These are phyloP conservation scores for Suhomyces taliae DNA, from an alignment of 1,139 yeast genomes.

Conservation along the genomic window DNA sequence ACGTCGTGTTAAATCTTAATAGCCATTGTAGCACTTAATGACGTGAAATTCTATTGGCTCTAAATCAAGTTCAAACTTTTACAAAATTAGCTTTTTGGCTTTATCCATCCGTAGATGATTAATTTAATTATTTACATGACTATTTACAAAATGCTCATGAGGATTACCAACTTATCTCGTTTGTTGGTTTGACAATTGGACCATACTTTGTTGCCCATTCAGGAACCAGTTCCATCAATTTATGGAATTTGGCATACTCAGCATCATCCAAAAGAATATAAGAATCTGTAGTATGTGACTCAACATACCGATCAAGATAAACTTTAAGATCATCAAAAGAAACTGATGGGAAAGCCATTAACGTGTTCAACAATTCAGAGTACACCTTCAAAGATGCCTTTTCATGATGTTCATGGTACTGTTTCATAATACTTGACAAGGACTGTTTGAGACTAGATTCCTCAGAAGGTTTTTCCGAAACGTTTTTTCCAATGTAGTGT, in stretches of 20 bases:
- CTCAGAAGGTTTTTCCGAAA: neutral
- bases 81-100: too few species aligned
- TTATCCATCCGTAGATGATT: too few species aligned
- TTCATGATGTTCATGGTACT: constrained; percentile 1
- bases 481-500: constrained; percentile 4
- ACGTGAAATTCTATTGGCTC: too few species aligned
- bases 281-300: neutral
- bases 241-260: neutral
- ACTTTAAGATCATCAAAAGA: constrained; percentile 3
- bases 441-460: neutral
- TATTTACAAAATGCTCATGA: neutral
- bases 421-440: constrained; percentile 1
- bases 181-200: neutral
- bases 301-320: neutral
- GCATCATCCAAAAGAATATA: constrained; percentile 1
- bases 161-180: neutral
- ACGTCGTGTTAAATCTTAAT: too few species aligned
- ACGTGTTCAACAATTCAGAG: constrained; percentile 1
- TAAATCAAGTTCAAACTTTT: too few species aligned
- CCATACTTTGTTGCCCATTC: neutral
- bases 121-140: neutral
- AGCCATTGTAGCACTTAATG: too few species aligned
- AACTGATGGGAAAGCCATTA: constrained; percentile 4
- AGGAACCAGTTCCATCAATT: neutral
- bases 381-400: constrained; percentile 3